Evolutionary conservation across 352 stramenopile species (phyloP).

Genomic region (Phytophthora macrochlamydospora): DNA sequence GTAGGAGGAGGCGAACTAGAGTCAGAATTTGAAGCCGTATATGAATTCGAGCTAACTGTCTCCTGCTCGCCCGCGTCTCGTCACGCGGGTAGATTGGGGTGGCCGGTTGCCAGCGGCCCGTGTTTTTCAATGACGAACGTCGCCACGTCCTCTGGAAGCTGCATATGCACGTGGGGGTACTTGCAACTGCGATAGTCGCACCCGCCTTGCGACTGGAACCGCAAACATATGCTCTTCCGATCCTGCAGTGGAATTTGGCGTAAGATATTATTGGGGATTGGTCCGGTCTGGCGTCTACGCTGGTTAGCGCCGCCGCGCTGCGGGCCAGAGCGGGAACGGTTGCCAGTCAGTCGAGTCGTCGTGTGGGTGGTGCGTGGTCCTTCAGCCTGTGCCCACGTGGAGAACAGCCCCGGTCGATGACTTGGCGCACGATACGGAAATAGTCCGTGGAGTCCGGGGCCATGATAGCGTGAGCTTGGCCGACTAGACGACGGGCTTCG

Average conservation of each 20-base stretch:
- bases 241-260: background rate
- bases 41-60: background rate
- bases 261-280: background rate
- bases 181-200: constrained; percentile 7
- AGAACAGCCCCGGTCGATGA: constrained; percentile 6
- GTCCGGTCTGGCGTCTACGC: background rate
- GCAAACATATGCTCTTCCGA: background rate
- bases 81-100: background rate
- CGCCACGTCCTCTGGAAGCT: background rate
- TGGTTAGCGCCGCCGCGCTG: background rate
- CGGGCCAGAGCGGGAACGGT: background rate
- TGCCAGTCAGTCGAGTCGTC: background rate
- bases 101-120: background rate
- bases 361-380: background rate
- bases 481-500: background rate
- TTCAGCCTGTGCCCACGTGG: constrained; percentile 1
- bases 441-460: background rate
- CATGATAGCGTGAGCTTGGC: background rate
- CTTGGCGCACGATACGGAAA: background rate
- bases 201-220: constrained; percentile 2
- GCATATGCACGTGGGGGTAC: background rate
- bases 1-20: background rate
- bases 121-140: background rate
- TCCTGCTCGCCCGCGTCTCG: background rate
- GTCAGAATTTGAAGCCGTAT: background rate